Percentiles rank a stretch among this genome's conserved stretches.
These are phyloP conservation scores for Draba incana DNA, from an alignment of 345 rosid species.

Conservation along the genomic window DNA sequence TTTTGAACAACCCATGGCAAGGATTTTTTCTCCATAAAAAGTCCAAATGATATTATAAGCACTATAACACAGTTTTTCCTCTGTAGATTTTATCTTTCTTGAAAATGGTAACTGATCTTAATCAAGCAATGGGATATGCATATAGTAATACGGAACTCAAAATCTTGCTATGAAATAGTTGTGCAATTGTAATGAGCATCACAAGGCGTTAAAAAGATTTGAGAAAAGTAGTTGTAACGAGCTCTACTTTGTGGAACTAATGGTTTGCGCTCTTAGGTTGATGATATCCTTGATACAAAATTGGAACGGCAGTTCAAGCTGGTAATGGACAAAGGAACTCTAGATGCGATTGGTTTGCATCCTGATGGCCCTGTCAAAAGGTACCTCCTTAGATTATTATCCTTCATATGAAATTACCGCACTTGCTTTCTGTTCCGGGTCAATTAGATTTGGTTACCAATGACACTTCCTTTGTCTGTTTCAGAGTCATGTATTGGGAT, in stretches of 20 bases:
- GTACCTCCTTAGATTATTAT: slow-evolving; percentile 43
- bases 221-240: neutral
- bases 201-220: neutral
- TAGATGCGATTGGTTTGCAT: slow-evolving; percentile 97
- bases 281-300: slow-evolving; percentile 86
- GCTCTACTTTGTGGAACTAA: slow-evolving; percentile 22
- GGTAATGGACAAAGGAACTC: slow-evolving; percentile 96
- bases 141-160: neutral
- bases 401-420: neutral
- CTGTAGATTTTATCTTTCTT: neutral
- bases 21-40: neutral
- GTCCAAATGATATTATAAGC: neutral
- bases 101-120: neutral
- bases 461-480: slow-evolving; percentile 5
- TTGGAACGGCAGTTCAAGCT: slow-evolving; percentile 70
- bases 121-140: neutral
- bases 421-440: neutral
- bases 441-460: neutral
- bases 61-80: neutral
- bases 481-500: slow-evolving; percentile 94
- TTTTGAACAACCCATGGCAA: slow-evolving; percentile 14
- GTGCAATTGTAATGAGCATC: slow-evolving; percentile 11
- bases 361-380: slow-evolving; percentile 92
- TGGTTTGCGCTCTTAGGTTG: slow-evolving; percentile 53
- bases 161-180: slow-evolving; percentile 23